Conservation (phyloP, 2,329 filamentous ascomycete genomes). For the Drechslerella dactyloides region DNA sequence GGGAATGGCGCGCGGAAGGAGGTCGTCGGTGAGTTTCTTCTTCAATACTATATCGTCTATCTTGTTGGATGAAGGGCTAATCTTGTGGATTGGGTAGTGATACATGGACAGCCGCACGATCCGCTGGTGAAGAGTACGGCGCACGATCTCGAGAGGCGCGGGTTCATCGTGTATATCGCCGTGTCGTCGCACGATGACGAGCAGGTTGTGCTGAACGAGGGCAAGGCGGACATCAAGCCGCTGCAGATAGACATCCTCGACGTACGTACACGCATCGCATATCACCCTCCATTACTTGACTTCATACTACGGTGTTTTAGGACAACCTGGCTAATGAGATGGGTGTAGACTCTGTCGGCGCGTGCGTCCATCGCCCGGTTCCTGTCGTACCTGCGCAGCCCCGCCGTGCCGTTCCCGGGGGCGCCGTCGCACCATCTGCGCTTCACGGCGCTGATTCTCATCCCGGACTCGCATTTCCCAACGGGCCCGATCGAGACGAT, state of each 20-base stretch:
- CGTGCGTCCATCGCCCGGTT: constrained; percentile 75
- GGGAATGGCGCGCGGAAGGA: constrained; percentile 84
- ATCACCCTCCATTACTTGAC: constrained; percentile 33
- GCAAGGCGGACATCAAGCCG: constrained; percentile 72
- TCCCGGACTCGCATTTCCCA: constrained; percentile 80
- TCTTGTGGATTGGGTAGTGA: constrained; percentile 63
- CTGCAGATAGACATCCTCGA: constrained; percentile 83
- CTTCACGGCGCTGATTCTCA: constrained; percentile 79
- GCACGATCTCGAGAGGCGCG: constrained; percentile 84
- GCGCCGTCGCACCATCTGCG: constrained; percentile 77
- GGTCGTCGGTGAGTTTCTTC: constrained; percentile 66
- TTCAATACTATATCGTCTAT: constrained; percentile 11
- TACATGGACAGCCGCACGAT: constrained; percentile 85
- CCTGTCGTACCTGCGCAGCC: constrained; percentile 72
- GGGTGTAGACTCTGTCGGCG: constrained; percentile 68
- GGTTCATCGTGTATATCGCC: constrained; percentile 91
- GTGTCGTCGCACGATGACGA: constrained; percentile 87
- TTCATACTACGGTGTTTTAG: not conserved
- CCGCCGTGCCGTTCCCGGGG: constrained; percentile 77
- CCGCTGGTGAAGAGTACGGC: constrained; percentile 83
- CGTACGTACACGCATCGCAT: constrained; percentile 66
- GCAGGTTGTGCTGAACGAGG: constrained; percentile 73
- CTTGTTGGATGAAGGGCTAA: no score
- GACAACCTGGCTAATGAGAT: constrained; percentile 36
- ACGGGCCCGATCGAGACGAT: constrained; percentile 85